Evolutionary conservation across 768 basidiomycete genomes (phyloP).

Genomic region (Butyriboletus loyo): DNA sequence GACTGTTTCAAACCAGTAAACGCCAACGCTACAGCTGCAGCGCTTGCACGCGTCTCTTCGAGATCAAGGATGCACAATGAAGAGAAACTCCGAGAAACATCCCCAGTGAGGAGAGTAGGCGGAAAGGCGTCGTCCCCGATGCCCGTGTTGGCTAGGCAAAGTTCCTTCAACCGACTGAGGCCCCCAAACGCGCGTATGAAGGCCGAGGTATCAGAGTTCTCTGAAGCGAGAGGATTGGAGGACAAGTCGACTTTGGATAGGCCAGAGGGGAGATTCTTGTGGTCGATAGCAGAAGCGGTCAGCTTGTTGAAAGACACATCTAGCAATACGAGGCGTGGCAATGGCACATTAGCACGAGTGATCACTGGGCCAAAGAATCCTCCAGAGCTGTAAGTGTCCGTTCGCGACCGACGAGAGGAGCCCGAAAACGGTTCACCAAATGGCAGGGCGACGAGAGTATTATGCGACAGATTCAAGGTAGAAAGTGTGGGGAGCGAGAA

Average conservation of each 20-base stretch:
- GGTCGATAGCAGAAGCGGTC: conserved; percentile 51
- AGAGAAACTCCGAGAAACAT: conserved; percentile 41
- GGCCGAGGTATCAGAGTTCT: conserved; percentile 20
- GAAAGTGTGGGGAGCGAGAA: conserved; percentile 69
- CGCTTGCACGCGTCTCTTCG: conserved; percentile 58
- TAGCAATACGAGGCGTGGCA: conserved; percentile 64
- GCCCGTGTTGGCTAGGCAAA: conserved; percentile 53
- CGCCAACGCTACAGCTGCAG: conserved; percentile 42
- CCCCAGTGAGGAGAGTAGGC: conserved; percentile 13
- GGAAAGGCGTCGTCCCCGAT: conserved; percentile 62
- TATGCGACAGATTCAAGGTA: conserved; percentile 69
- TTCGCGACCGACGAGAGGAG: conserved; percentile 17
- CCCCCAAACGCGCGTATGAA: conserved; percentile 47
- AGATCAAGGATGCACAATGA: conserved; percentile 58
- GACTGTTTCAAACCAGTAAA: conserved; percentile 48
- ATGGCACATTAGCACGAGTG: conserved; percentile 56
- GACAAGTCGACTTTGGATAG: conserved; percentile 63
- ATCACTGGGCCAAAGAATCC: conserved; percentile 66
- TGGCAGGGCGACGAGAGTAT: conserved; percentile 56
- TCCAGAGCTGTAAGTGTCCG: conserved; percentile 36
- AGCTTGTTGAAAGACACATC: conserved; percentile 70
- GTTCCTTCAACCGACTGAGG: conserved; percentile 53
- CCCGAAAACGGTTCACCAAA: conserved; percentile 57
- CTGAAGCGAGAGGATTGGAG: conserved; percentile 57
- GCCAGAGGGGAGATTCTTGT: conserved; percentile 46